Base-by-base conservation (phyloP, 768 basidiomycete genomes). In the Boletales sp. region DNA sequence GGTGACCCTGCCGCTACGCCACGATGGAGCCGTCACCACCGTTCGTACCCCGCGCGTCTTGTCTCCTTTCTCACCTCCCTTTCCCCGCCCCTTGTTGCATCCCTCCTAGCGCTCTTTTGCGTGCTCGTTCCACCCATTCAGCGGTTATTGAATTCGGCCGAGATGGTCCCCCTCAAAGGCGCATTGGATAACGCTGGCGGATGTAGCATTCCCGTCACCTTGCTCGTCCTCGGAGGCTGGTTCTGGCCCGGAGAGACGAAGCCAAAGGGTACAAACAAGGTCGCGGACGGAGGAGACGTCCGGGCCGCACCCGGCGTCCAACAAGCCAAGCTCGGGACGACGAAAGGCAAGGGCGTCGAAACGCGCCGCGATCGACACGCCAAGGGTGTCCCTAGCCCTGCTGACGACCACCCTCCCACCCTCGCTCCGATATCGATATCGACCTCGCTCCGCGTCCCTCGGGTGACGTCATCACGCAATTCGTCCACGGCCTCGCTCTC, bases 191-290 rank as follows among this genome's bases (percentile, higher is more conserved):
- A 73, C 12, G 83, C 86, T 1, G 90, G 92, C 2, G 82, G 77
- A 52, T 91, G 90, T 52, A 84, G 86, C 10, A 86, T 97, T 52
- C 95, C 94, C 0, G 62, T 97, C 24, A 97, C 94, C 2, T 73
- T 97, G 21, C 77, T 97, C 48, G 92, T 97, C 7, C 83, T 97
- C 38, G 94, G 94, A 11, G 93, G 89, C 13, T 97, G 94, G 74
- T 95, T 95, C 70, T 87, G 83, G 65, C 72, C 72, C 0, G 72
- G 75, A 11, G 48, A 56, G 3, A 18, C 46, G 29, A 40, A 48
- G 2, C 6, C 29, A 6, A 48, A 37, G 2, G n/a, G 1, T 2
- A 52, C 36, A 24, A 6, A 8, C 29, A 15, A 27, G 2, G 32
- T 29, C 4, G 12, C n/a, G n/a, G 43, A 42, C 15, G 31, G 18